These are phyloP conservation scores for Toxicodendron radicans DNA, from an alignment of 345 rosid genomes.

Conservation along the genomic window DNA sequence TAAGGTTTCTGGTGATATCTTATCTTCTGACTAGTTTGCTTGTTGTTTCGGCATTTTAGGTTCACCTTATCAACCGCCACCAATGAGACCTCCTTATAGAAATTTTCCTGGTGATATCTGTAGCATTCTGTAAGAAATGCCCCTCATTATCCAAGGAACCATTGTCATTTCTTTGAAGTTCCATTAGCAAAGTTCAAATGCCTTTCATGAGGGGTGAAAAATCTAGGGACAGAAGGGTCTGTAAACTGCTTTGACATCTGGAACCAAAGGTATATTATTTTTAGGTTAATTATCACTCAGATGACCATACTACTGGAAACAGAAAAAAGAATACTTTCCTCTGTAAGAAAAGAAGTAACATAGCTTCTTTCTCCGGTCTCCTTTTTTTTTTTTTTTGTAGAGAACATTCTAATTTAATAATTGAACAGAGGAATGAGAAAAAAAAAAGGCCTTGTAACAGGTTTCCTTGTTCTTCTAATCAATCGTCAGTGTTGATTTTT, in stretches of 20 bases:
- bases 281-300: background rate
- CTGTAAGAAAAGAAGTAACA: background rate
- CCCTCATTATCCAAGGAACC: background rate
- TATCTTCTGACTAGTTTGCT: slow-evolving; percentile 3
- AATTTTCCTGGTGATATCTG: slow-evolving; percentile 10
- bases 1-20: background rate
- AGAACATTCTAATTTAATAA: background rate
- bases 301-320: background rate
- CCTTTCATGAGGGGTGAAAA: background rate
- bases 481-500: background rate
- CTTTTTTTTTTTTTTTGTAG: no score
- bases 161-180: background rate
- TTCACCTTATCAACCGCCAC: slow-evolving; percentile 9
- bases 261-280: background rate
- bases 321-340: background rate
- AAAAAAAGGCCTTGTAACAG: background rate
- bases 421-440: no score
- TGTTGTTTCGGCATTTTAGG: slow-evolving; percentile 16
- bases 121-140: slow-evolving; percentile 18
- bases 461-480: background rate
- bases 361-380: background rate
- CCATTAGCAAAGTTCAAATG: slow-evolving; percentile 4
- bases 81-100: slow-evolving; percentile 1
- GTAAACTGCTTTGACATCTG: background rate
- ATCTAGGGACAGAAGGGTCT: background rate